These are phyloP conservation scores for Fusarium chaquense DNA, from an alignment of 2,329 filamentous ascomycete species.

Conservation along the genomic window DNA sequence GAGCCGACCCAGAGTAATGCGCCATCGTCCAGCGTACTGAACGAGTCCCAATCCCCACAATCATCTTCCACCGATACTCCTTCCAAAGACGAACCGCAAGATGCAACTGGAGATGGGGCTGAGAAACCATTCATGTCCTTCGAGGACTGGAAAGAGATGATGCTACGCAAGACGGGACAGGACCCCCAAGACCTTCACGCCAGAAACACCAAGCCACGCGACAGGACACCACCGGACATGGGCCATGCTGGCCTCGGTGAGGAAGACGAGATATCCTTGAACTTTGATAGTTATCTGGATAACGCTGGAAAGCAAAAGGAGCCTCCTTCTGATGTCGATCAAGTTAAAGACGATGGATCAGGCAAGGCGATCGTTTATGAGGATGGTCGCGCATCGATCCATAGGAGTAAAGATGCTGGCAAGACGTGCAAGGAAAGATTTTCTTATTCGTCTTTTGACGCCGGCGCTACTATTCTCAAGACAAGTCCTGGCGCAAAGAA, in stretches of 20 bases:
- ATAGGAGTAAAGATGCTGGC: conserved; percentile 90
- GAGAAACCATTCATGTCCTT: conserved; percentile 84
- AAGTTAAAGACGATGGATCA: conserved; percentile 35
- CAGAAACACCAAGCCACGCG: conserved; percentile 67
- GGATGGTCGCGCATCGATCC: conserved; percentile 64
- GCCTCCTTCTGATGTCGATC: neutral
- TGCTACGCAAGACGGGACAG: conserved; percentile 86
- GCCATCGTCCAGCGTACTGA: conserved; percentile 17
- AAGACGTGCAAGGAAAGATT: conserved; percentile 98
- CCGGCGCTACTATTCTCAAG: conserved; percentile 92
- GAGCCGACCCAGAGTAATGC: conserved; percentile 12
- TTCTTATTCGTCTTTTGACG: conserved; percentile 98
- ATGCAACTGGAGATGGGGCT: conserved; percentile 40
- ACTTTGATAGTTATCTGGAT: conserved; percentile 60
- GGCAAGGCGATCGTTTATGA: conserved; percentile 60
- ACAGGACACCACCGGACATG: conserved; percentile 67
- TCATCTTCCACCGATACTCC: conserved; percentile 8
- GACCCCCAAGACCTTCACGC: conserved; percentile 73
- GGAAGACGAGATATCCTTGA: conserved; percentile 81
- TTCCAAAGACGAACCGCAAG: conserved; percentile 24
- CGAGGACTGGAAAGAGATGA: conserved; percentile 97
- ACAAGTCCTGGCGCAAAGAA: conserved; percentile 89
- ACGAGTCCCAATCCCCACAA: conserved; percentile 11
- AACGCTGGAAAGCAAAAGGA: conserved; percentile 33
- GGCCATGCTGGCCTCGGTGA: conserved; percentile 85